Base-by-base conservation (phyloP, 768 basidiomycete species). In the Lactarius akahatsu region DNA sequence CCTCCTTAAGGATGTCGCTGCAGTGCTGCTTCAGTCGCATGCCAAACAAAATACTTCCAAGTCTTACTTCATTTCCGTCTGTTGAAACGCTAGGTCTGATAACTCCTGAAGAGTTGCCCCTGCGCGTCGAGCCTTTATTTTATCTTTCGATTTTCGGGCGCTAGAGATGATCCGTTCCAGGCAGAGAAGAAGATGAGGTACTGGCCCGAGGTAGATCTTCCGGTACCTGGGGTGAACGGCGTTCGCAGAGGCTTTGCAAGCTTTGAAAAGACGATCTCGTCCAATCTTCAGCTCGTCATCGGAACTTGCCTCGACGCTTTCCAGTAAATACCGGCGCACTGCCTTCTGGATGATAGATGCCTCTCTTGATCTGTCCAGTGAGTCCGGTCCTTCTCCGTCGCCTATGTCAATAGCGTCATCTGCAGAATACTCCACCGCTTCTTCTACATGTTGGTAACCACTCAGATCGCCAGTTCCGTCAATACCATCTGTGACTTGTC, bases 141-240 rank as follows among this genome's bases (percentile, higher is more conserved):
- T 28, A n/a, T 7, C 6, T 58, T 63, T 67, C 20, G 28, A 45
- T 8, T 8, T 18, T 30, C 38, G 32, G 4, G 62, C 62, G 3
- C 41, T 30, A 8, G 13, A 16, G 32, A 13, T 20, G 34, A 63
- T 55, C 57, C 62, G 63, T 38, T 67, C 62, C 34, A 67, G 18
- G 43, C 66, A 63, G 62, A 67, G 52, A 43, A 67, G 52, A 16
- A 67, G 66, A 38, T 67, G 66, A 2, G 66, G 66, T 40, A 67
- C 13, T 13, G 66, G 62, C n/a, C 66, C 66, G 18, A 67, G 66
- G 36, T 67, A 63, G 2, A 59, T 18, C 16, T 59, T 67, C 11
- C 66, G 40, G 30, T 63, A 67, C 23, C 54, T 54, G 13, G 40
- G 34, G n/a, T 63, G 62, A 11, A 67, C 58, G 6, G 4, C 18